Conservation (phyloP, 83 land plant genomes). For the Thuja plicata region DNA sequence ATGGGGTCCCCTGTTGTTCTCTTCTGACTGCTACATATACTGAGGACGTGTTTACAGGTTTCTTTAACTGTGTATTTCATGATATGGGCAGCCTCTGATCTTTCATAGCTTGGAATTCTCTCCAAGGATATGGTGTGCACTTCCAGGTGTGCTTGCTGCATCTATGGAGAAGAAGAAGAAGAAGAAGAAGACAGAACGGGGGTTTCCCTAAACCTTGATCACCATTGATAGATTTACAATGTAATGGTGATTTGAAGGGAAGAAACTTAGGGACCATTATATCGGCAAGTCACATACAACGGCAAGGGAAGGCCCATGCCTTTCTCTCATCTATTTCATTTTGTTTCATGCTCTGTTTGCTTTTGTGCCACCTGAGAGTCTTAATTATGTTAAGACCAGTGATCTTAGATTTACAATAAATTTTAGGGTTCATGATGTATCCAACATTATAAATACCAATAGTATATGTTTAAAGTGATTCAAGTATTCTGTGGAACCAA, state of each 20-base stretch:
- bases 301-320: constrained; percentile 4
- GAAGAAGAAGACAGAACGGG: not conserved
- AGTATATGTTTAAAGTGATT: too few relatives aligned
- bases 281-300: not conserved
- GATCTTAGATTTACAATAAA: too few relatives aligned
- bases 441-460: too few relatives aligned
- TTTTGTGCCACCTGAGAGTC: too few relatives aligned
- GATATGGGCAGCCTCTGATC: not conserved
- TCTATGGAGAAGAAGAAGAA: not conserved
- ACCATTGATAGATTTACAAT: not conserved
- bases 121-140: not conserved
- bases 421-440: too few relatives aligned
- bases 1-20: not conserved
- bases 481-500: too few relatives aligned
- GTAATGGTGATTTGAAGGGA: not conserved
- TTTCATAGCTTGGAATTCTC: not conserved
- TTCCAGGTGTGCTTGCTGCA: too few relatives aligned
- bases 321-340: not conserved
- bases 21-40: not conserved
- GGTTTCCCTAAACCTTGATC: not conserved
- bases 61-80: not conserved
- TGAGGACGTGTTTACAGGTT: not conserved
- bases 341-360: too few relatives aligned
- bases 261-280: not conserved
- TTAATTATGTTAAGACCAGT: too few relatives aligned